Percentiles rank a stretch among this genome's conserved stretches.
These are phyloP conservation scores for Microdochium nivale DNA, from an alignment of 2,329 filamentous ascomycete species.

Conservation along the genomic window DNA sequence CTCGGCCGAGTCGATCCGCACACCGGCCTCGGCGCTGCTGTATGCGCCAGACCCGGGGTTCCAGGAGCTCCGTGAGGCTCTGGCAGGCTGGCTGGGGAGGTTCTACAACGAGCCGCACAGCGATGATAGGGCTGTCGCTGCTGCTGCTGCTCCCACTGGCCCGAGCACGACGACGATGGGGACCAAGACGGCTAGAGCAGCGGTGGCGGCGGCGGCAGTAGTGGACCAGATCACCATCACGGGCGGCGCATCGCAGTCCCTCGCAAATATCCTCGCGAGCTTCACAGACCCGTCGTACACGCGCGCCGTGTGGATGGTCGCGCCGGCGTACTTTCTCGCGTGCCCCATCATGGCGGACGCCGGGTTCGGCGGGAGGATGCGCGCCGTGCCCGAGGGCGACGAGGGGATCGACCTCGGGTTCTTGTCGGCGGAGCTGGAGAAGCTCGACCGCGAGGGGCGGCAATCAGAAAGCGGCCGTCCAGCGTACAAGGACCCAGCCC, in stretches of 20 bases:
- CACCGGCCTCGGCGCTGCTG: constrained; percentile 50
- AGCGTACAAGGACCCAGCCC: constrained; percentile 43
- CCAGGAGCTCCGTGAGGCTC: constrained; percentile 54
- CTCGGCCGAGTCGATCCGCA: constrained; percentile 46
- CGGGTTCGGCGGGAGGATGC: constrained; percentile 59
- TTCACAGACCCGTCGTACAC: constrained; percentile 76
- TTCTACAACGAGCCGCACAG: constrained; percentile 39
- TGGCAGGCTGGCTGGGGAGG: constrained; percentile 61
- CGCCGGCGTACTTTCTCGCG: constrained; percentile 77
- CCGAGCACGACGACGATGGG: constrained; percentile 14
- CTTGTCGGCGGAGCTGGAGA: constrained; percentile 40
- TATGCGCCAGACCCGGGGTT: constrained; percentile 77
- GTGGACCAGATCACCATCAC: constrained; percentile 66
- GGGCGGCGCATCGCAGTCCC: constrained; percentile 76
- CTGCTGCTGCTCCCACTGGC: not conserved
- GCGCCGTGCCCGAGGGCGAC: constrained; percentile 66
- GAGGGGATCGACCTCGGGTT: constrained; percentile 65
- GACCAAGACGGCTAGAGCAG: constrained; percentile 16
- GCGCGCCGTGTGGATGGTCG: constrained; percentile 67
- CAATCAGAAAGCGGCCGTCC: too few relatives aligned
- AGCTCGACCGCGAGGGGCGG: constrained; percentile 10
- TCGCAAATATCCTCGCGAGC: constrained; percentile 68
- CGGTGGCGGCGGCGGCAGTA: constrained; percentile 17
- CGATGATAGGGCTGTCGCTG: not conserved
- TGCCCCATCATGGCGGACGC: constrained; percentile 80